phyloP scores from a whole-genome alignment of 2,329 filamentous ascomycete species.

The Fusarium succisae region DNA sequence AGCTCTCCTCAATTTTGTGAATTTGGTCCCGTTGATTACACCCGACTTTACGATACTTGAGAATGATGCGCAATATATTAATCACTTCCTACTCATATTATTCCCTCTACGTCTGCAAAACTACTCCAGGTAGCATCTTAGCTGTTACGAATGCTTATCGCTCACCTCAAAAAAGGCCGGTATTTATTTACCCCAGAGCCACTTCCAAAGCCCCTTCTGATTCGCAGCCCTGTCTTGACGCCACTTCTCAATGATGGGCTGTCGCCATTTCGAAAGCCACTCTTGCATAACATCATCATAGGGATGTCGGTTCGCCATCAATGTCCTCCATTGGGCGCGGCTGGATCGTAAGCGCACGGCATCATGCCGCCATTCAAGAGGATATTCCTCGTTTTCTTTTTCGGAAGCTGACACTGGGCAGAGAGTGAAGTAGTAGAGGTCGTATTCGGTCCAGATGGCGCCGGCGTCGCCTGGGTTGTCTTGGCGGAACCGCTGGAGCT shows the following conservation, averaged over 20 bases:
- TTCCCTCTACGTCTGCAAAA: rapidly evolving
- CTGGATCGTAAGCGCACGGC: background rate
- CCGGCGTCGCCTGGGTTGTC: background rate
- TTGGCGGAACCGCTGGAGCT: background rate
- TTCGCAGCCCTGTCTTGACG: too few species aligned
- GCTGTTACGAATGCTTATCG: background rate
- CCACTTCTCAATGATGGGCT: background rate
- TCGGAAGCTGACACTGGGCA: rapidly evolving
- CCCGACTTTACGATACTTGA: rapidly evolving
- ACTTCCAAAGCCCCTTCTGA: background rate
- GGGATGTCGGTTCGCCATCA: background rate
- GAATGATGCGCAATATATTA: too few species aligned
- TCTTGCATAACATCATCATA: background rate
- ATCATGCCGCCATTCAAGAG: background rate
- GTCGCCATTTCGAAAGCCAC: background rate
- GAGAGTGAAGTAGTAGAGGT: background rate
- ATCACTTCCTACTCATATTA: rapidly evolving
- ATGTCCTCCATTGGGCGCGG: background rate
- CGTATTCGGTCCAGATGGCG: background rate
- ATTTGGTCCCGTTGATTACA: too few species aligned
- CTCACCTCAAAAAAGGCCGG: rapidly evolving
- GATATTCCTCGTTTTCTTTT: rapidly evolving
- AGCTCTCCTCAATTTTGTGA: rapidly evolving
- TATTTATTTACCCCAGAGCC: background rate
- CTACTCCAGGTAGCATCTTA: rapidly evolving